Evolutionary conservation across 352 stramenopile species (phyloP), one percentile per base, ranked within the genome.

Genomic region (Pythium utonaiense): DNA sequence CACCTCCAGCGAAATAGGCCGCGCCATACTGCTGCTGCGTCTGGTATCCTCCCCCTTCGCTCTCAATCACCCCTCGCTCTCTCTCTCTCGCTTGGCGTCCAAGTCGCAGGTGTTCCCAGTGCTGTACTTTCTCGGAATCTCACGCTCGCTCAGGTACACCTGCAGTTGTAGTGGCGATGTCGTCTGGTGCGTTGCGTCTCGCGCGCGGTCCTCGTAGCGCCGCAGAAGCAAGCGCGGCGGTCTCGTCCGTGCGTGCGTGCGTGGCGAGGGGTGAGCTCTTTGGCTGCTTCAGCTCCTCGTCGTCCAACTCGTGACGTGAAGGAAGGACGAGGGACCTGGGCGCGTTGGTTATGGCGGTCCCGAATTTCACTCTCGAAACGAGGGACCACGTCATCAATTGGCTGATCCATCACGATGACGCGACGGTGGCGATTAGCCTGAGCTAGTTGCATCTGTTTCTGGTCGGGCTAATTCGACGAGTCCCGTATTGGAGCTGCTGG

Each of bases 1-100:
- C 44, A 88, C 70, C 64, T 80, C 78, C 45, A 86, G 66, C 16
- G 67, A 77, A 64, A 86, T 41, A 1, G 57, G 57, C 16, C 53
- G 57, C 49, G 64, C 53, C 52, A 62, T 64, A 6, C 2, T 52
- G 22, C 27, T 59, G 21, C n/a, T n/a, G n/a, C n/a, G n/a, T n/a
- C n/a, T n/a, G n/a, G n/a, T n/a, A n/a, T n/a, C n/a, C n/a, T n/a
- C n/a, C n/a, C n/a, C n/a, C n/a, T n/a, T n/a, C n/a, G n/a, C n/a
- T n/a, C n/a, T n/a, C n/a, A n/a, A n/a, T n/a, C n/a, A n/a, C n/a
- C n/a, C n/a, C n/a, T n/a, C n/a, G n/a, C n/a, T n/a, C n/a, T n/a
- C n/a, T n/a, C n/a, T 19, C n/a, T 47, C 25, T 47, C 40, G 14
- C 40, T 47, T n/a, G n/a, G 40, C n/a, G n/a, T n/a, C n/a, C n/a